Conservation (phyloP, 73 alveolate species). For the Durusdinium trenchii region DNA sequence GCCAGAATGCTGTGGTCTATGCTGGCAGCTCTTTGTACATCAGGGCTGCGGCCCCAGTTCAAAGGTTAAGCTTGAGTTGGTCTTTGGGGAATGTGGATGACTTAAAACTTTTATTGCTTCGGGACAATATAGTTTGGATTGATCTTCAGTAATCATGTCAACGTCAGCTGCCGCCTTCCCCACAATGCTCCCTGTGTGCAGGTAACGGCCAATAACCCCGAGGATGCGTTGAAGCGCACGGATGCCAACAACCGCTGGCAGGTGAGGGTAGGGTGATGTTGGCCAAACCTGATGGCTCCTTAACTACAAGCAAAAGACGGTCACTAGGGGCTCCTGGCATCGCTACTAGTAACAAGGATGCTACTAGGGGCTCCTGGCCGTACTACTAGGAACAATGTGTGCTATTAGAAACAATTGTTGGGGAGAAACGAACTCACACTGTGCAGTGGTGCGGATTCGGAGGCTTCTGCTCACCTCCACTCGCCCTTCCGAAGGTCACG, state of each 20-base stretch:
- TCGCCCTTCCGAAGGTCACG: slow-evolving; percentile 27
- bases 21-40: slow-evolving; percentile 87
- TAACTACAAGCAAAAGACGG: no score
- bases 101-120: no score
- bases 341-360: no score
- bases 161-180: neutral
- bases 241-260: slow-evolving; percentile 90
- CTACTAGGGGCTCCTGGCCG: no score
- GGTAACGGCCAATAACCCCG: slow-evolving; percentile 85
- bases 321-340: no score
- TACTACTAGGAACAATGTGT: no score
- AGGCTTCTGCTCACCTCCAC: no score
- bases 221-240: slow-evolving; percentile 62
- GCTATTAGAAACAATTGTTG: no score
- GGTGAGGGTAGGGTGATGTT: neutral
- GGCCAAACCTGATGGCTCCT: no score
- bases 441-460: no score
- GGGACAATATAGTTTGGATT: neutral
- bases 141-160: neutral
- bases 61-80: neutral
- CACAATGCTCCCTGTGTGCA: neutral
- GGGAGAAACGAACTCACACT: no score
- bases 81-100: neutral
- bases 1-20: slow-evolving; percentile 86
- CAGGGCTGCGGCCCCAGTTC: neutral